phyloP scores from a whole-genome alignment of 2,329 filamentous ascomycete species.

The Grosmannia serpens region DNA sequence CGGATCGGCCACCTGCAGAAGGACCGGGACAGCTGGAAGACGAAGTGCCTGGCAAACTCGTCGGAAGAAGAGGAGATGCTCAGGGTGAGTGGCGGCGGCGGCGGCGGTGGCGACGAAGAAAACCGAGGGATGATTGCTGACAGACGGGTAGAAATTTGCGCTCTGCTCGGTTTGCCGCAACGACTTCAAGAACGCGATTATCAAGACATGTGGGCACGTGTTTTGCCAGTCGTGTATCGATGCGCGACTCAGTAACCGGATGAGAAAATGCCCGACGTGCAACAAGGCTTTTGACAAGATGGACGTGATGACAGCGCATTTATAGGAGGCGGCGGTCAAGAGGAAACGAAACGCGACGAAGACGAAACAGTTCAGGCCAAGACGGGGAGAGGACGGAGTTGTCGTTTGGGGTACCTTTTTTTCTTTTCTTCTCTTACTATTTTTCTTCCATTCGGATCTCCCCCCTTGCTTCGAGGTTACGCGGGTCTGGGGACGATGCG shows the following conservation, averaged over 20 bases:
- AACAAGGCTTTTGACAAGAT: slow-evolving; percentile 82
- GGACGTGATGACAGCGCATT: slow-evolving; percentile 69
- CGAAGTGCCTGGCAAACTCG: slow-evolving; percentile 68
- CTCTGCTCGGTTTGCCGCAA: slow-evolving; percentile 87
- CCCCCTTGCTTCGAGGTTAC: no score
- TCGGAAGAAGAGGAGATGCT: slow-evolving; percentile 77
- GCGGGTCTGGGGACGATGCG: no score
- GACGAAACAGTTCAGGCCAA: no score
- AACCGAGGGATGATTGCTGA: slow-evolving; percentile 21
- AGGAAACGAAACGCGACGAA: background rate
- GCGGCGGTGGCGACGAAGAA: background rate
- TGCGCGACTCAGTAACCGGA: slow-evolving; percentile 76
- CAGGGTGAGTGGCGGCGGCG: slow-evolving; percentile 49
- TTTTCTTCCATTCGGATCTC: background rate
- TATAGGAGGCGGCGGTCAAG: slow-evolving; percentile 11
- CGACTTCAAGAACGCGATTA: slow-evolving; percentile 85
- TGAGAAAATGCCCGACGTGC: slow-evolving; percentile 92
- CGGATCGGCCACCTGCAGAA: slow-evolving; percentile 69
- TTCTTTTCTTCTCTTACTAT: no score
- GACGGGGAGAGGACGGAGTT: background rate
- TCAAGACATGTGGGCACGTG: slow-evolving; percentile 90
- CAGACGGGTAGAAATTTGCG: slow-evolving; percentile 49
- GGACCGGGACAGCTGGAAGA: slow-evolving; percentile 60
- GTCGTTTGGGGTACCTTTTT: background rate
- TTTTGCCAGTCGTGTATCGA: slow-evolving; percentile 90